Evolutionary conservation across 371 early-diverging fungal species (phyloP).

Genomic region (Lichtheimia ornata): DNA sequence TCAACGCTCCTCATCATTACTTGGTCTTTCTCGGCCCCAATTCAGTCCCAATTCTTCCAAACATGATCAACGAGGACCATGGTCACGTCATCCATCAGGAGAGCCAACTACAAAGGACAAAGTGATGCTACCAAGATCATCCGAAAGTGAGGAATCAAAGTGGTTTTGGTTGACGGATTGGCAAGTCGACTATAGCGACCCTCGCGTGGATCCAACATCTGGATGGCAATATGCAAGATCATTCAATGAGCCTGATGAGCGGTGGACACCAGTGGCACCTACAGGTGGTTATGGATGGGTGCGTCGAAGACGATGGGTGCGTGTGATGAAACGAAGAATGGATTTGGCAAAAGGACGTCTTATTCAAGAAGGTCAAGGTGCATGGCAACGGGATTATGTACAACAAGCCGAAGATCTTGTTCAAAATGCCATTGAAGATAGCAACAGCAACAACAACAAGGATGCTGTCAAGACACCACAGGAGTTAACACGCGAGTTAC

Average conservation of each 20-base stretch:
- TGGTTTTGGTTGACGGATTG: constrained; percentile 90
- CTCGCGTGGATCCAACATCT: constrained; percentile 57
- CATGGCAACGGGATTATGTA: constrained; percentile 40
- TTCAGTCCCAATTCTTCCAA: constrained; percentile 51
- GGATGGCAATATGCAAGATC: constrained; percentile 74
- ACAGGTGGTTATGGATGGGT: constrained; percentile 63
- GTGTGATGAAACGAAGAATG: constrained; percentile 71
- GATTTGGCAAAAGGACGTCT: constrained; percentile 43
- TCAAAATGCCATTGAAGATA: constrained; percentile 17
- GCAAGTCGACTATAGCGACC: constrained; percentile 69
- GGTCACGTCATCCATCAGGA: constrained; percentile 58
- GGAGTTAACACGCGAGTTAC: constrained; percentile 33
- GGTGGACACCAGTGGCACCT: constrained; percentile 58
- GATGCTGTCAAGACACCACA: constrained; percentile 6
- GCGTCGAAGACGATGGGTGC: constrained; percentile 76
- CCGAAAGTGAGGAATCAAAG: constrained; percentile 16
- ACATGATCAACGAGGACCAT: constrained; percentile 58
- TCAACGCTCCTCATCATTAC: constrained; percentile 57
- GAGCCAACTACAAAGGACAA: constrained; percentile 51
- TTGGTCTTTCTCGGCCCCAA: constrained; percentile 51
- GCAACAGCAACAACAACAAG: not conserved
- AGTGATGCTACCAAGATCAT: constrained; percentile 51
- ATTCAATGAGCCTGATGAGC: constrained; percentile 49
- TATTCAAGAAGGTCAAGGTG: constrained; percentile 9
- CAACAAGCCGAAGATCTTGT: constrained; percentile 45